These are phyloP conservation scores for Piper longum DNA, from an alignment of 164 flowering plant genomes.

Conservation along the genomic window DNA sequence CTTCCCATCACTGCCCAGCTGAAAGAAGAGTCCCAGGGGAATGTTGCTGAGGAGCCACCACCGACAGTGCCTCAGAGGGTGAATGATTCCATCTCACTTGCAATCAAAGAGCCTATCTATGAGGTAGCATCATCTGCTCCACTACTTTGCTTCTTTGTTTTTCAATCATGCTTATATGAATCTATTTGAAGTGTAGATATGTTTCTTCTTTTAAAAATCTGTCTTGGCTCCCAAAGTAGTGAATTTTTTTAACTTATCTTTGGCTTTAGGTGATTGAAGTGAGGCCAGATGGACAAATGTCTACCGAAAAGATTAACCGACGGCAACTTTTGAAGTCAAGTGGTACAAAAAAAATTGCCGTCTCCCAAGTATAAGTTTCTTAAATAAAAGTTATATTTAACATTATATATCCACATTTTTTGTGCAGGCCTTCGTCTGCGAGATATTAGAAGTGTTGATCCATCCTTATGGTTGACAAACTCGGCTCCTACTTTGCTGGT, in stretches of 20 bases:
- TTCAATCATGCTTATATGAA: no score
- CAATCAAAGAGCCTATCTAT: slow-evolving; percentile 1
- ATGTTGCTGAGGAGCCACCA: neutral
- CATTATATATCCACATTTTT: neutral
- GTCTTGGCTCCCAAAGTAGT: no score
- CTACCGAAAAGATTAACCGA: slow-evolving; percentile 61
- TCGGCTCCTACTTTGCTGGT: slow-evolving; percentile 93
- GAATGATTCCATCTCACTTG: slow-evolving; percentile 1
- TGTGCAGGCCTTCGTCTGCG: slow-evolving; percentile 86
- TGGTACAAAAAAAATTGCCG: slow-evolving; percentile 29
- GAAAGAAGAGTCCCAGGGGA: neutral
- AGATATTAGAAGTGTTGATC: slow-evolving; percentile 90
- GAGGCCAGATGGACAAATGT: slow-evolving; percentile 51
- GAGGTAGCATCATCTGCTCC: neutral
- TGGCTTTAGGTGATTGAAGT: slow-evolving; percentile 74
- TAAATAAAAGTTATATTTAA: neutral
- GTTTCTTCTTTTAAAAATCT: neutral
- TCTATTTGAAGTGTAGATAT: neutral
- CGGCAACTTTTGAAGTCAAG: slow-evolving; percentile 77
- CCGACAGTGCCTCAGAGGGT: neutral
- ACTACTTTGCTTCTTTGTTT: neutral
- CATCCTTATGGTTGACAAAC: slow-evolving; percentile 88
- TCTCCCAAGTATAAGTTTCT: neutral
- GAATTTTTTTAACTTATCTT: no score
- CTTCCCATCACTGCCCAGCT: neutral